Evolutionary conservation across 352 stramenopile species (phyloP), one percentile per base, ranked within the genome.

Genomic region (Thalassiosira sp.): DNA sequence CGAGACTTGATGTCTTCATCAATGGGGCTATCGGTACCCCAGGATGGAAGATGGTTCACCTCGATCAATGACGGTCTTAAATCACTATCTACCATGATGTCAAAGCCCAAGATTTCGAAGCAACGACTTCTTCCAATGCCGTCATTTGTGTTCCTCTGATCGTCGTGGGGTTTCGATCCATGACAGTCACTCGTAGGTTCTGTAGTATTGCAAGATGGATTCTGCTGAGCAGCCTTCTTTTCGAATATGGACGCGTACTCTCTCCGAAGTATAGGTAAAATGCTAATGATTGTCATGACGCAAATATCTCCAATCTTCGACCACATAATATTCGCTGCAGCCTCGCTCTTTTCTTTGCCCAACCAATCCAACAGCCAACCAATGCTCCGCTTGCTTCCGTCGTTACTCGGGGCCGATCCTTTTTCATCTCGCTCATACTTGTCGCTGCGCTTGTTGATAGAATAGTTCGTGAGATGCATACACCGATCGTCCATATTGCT

Each of bases 41-140:
- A 98, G 68, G 93, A 79, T 8, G 96, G 95, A 6, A 98, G 65
- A 72, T 98, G 95, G 76, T 99, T 99, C 25, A 99, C 96, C 69
- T 99, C 97, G 7, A 99, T 95, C 15, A 99, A 82, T 91, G 94
- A 98, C 3, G 96, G 95, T 64, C 97, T 97, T 0, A 99, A 85
- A 16, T 92, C 84, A 40, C 95, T 89, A 71, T 98, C 96, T 3
- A 99, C 87, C 46, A 99, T 94, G 28, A 99, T 94, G 73, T 99
- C 97, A 86, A 98, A 95, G 2, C 97, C 96, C 3, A 98, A 85
- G 0, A 99, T 89, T 42, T 98, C 94, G 80, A 99, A 86, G 54
- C 78, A 86, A 22, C 64, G 37, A 60, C 78, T 86, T 42, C 51
- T 72, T 57, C 42, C 25, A 33, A 6, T 15, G 40, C 40, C 16